phyloP scores from a whole-genome alignment of 768 basidiomycete species.

The Collybia sordida region DNA sequence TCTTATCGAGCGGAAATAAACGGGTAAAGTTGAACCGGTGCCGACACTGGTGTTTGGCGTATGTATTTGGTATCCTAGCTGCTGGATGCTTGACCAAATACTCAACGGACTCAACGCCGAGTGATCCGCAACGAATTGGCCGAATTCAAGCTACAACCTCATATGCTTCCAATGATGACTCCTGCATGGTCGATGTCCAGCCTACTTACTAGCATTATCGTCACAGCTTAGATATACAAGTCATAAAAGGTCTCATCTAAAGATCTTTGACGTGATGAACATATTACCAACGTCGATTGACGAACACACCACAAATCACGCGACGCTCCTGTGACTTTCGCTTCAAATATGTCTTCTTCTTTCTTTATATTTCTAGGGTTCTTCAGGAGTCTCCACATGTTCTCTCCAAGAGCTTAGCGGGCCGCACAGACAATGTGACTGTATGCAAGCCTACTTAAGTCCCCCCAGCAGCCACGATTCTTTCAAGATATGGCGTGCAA shows the following conservation, averaged over 20 bases:
- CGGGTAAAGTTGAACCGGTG: not conserved
- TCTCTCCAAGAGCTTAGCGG: not conserved
- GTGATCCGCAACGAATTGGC: no score
- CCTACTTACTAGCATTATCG: no score
- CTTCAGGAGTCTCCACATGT: slow-evolving; percentile 1
- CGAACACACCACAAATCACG: not conserved
- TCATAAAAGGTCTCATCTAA: no score
- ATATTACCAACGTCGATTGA: not conserved
- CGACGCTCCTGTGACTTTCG: not conserved
- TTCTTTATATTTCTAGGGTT: not conserved
- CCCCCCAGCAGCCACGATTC: not conserved
- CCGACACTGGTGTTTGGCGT: not conserved
- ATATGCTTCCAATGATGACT: no score
- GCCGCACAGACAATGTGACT: not conserved
- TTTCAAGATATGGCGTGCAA: not conserved
- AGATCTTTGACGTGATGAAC: no score
- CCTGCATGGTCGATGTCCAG: no score
- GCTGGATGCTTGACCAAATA: not conserved
- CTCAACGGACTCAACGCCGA: no score
- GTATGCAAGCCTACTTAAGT: not conserved
- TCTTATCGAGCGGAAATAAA: not conserved
- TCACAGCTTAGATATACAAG: no score
- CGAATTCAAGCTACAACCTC: no score
- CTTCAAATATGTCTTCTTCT: not conserved
- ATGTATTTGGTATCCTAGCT: not conserved